A percentile compares a stretch with the other conserved stretches of the same genome.
Conservation (phyloP, 2,329 filamentous ascomycete species). For the Grosmannia serpens region DNA sequence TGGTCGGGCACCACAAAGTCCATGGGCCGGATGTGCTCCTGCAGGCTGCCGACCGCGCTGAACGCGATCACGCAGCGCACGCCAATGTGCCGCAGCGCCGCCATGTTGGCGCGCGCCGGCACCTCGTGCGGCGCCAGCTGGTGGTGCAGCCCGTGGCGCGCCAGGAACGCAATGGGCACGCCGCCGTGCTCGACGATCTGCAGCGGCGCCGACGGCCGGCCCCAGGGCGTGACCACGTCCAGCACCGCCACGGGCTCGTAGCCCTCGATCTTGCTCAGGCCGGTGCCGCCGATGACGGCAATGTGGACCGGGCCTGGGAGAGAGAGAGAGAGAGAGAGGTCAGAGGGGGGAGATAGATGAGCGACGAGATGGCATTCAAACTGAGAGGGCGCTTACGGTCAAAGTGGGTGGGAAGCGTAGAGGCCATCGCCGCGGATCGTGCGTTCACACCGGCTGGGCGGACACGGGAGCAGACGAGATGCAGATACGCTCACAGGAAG, state of each 20-base stretch:
- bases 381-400: constrained; percentile 6
- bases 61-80: constrained; percentile 90
- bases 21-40: constrained; percentile 85
- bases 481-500: neutral
- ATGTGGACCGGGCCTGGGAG: constrained; percentile 60
- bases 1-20: constrained; percentile 97
- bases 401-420: constrained; percentile 10
- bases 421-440: constrained; percentile 5
- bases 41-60: constrained; percentile 84
- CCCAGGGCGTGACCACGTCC: constrained; percentile 77
- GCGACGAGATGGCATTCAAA: too few relatives aligned
- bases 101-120: constrained; percentile 90
- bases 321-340: neutral
- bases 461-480: neutral
- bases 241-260: constrained; percentile 77
- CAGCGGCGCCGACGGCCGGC: constrained; percentile 62
- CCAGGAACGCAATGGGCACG: constrained; percentile 80
- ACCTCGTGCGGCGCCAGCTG: constrained; percentile 89
- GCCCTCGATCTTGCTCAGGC: constrained; percentile 74
- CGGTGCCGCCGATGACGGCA: constrained; percentile 87
- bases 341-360: too few relatives aligned
- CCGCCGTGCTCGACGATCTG: constrained; percentile 79
- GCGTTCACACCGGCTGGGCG: neutral
- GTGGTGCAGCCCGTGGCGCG: constrained; percentile 83
- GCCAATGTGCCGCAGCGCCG: constrained; percentile 83